Percentiles rank a stretch among this genome's conserved stretches.
Conservation (phyloP, 352 stramenopile species). For the Globisporangium camurandrum region DNA sequence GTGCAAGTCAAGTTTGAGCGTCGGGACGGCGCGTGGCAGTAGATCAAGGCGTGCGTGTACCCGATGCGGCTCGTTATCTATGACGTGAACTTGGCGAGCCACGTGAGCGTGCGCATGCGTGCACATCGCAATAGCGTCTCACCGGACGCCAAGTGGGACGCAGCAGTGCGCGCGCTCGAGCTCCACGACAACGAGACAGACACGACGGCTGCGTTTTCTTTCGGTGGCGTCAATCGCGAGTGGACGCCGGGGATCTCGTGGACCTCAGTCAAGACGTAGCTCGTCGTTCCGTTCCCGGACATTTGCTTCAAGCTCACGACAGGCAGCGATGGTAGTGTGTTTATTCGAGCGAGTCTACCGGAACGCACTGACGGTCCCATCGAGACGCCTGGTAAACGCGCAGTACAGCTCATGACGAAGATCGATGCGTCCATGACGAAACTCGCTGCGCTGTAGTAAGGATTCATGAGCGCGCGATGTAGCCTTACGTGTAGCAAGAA, state of each 20-base stretch:
- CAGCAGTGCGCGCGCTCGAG: neutral
- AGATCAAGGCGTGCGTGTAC: neutral
- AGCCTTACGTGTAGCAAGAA: no score
- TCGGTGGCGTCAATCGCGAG: neutral
- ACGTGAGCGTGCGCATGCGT: neutral
- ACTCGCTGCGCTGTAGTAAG: no score
- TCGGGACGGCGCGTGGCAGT: neutral
- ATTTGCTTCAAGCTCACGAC: no score
- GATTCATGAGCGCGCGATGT: no score
- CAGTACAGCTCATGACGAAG: no score
- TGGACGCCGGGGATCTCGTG: neutral
- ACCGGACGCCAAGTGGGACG: neutral
- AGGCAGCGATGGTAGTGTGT: no score
- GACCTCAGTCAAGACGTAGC: neutral
- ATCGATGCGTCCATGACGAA: no score
- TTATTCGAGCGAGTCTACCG: no score
- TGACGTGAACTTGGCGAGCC: neutral
- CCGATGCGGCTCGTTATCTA: neutral
- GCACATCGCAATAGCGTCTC: neutral
- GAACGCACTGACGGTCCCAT: no score
- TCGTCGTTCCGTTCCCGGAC: no score
- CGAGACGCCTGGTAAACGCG: no score
- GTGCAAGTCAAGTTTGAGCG: constrained; percentile 1
- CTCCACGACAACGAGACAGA: neutral
- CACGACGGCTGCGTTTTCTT: neutral